phyloP scores from a whole-genome alignment of 805 yeast species.

The Suhomyces kilbournensis region DNA sequence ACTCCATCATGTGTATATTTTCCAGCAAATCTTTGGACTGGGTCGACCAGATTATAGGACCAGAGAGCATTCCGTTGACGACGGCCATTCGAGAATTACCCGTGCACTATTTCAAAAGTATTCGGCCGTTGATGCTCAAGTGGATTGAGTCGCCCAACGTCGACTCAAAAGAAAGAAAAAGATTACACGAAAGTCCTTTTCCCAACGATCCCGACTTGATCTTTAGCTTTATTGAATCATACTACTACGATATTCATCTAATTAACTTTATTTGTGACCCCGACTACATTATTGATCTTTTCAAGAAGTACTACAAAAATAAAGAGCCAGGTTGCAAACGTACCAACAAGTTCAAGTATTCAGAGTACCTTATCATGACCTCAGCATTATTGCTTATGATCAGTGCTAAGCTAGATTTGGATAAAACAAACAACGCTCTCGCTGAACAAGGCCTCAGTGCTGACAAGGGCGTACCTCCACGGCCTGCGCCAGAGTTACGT shows the following conservation, averaged over 20 bases:
- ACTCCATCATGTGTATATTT: conserved; percentile 34
- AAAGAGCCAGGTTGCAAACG: conserved; percentile 4
- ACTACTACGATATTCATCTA: conserved; percentile 20
- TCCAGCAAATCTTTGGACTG: conserved; percentile 33
- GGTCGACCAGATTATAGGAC: conserved; percentile 26
- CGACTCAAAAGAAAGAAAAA: conserved; percentile 16
- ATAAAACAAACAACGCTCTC: not conserved
- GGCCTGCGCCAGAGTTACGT: not conserved
- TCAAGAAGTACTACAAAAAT: conserved; percentile 23
- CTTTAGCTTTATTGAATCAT: conserved; percentile 23
- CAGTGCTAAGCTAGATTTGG: conserved; percentile 1
- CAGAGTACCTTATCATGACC: conserved; percentile 36
- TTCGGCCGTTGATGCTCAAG: conserved; percentile 15
- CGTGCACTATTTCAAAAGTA: conserved; percentile 16
- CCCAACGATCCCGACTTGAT: conserved; percentile 19
- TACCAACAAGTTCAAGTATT: conserved; percentile 19
- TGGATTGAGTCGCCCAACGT: conserved; percentile 33
- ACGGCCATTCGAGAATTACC: conserved; percentile 32
- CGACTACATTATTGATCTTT: conserved; percentile 16
- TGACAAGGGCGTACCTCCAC: not conserved
- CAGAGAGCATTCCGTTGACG: conserved; percentile 16
- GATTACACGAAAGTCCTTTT: conserved; percentile 23
- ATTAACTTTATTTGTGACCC: conserved; percentile 20
- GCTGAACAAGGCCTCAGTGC: not conserved
- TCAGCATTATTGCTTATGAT: conserved; percentile 23